Conservation (phyloP, 2,329 filamentous ascomycete genomes). For the Myriosclerotinia duriaeana region DNA sequence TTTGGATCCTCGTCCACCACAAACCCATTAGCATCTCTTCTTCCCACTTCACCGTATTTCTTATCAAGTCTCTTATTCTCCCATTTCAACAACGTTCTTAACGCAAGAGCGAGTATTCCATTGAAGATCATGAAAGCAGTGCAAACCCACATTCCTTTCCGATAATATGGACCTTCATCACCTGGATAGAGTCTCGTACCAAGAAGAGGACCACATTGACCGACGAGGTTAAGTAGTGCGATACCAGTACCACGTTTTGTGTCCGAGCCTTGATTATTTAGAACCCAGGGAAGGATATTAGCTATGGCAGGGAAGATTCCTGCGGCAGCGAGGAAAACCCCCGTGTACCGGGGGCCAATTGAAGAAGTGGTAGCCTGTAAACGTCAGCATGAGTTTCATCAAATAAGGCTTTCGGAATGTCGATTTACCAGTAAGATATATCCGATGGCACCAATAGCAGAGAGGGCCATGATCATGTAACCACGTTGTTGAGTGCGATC, state of each 20-base stretch:
- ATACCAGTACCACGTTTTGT: slow-evolving; percentile 66
- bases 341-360: slow-evolving; percentile 48
- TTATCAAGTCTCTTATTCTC: slow-evolving; percentile 61
- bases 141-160: slow-evolving; percentile 60
- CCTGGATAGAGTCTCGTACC: slow-evolving; percentile 63
- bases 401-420: not conserved
- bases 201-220: slow-evolving; percentile 62
- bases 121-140: slow-evolving; percentile 62
- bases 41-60: slow-evolving; percentile 38
- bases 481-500: slow-evolving; percentile 65
- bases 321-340: slow-evolving; percentile 54
- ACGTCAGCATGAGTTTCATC: not conserved
- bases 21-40: slow-evolving; percentile 17
- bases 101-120: slow-evolving; percentile 51
- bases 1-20: slow-evolving; percentile 4
- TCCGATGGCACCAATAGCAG: slow-evolving; percentile 57
- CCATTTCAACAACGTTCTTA: slow-evolving; percentile 55
- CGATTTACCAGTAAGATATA: slow-evolving; percentile 60
- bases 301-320: slow-evolving; percentile 68
- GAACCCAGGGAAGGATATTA: slow-evolving; percentile 69
- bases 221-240: slow-evolving; percentile 65
- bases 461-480: slow-evolving; percentile 56
- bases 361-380: slow-evolving; percentile 44
- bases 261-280: slow-evolving; percentile 69
- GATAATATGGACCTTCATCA: slow-evolving; percentile 47